These are phyloP conservation scores for Sugiyamaella castrensis DNA, from an alignment of 1,139 yeast genomes.

Conservation along the genomic window DNA sequence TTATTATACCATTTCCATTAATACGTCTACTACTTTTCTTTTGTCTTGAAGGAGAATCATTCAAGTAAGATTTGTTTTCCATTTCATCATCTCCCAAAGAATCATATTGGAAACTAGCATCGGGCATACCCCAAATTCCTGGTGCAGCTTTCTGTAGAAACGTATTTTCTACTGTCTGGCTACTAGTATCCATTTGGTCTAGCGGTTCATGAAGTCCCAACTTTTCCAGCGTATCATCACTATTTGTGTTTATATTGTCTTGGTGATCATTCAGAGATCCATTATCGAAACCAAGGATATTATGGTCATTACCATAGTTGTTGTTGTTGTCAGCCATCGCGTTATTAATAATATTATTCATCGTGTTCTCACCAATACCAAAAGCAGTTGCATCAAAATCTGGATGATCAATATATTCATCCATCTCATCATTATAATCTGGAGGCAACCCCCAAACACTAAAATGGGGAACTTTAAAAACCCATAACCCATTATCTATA, in stretches of 20 bases:
- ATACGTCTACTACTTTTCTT: no score
- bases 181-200: neutral
- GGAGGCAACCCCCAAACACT: constrained; percentile 90
- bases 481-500: constrained; percentile 73
- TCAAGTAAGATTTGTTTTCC: neutral
- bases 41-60: neutral
- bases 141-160: constrained; percentile 10
- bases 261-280: no score
- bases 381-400: neutral
- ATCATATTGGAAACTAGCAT: constrained; percentile 12
- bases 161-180: constrained; percentile 12
- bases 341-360: neutral
- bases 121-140: constrained; percentile 13
- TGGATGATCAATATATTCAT: constrained; percentile 1
- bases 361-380: neutral
- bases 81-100: constrained; percentile 12
- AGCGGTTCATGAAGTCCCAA: constrained; percentile 5
- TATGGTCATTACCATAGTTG: no score
- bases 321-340: no score
- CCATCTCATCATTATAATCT: constrained; percentile 55
- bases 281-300: no score
- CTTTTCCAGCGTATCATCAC: constrained; percentile 3
- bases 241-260: no score
- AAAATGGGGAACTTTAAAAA: constrained; percentile 83
- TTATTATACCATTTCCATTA: neutral